A percentile compares a stretch with the other conserved stretches of the same genome.
phyloP scores from a whole-genome alignment of 2,329 filamentous ascomycete genomes.

The Exophiala aquamarina region DNA sequence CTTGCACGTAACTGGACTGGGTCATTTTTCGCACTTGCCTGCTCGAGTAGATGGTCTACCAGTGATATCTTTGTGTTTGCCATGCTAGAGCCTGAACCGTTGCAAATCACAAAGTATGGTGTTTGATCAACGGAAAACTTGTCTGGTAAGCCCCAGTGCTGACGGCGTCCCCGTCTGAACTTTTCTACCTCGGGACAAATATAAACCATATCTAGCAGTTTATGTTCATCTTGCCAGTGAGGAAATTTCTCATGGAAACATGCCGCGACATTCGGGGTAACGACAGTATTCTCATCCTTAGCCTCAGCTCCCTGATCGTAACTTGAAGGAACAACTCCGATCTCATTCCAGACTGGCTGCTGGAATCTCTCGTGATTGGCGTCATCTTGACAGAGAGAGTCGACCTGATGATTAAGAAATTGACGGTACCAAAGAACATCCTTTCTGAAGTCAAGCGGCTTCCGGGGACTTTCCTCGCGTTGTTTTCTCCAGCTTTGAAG shows the following conservation, averaged over 20 bases:
- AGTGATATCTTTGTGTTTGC: background rate
- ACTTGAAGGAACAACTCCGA: slow-evolving; percentile 38
- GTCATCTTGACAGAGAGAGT: slow-evolving; percentile 48
- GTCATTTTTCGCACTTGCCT: slow-evolving; percentile 5
- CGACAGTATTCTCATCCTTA: slow-evolving; percentile 52
- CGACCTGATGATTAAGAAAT: slow-evolving; percentile 66
- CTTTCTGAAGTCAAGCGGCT: too few relatives aligned
- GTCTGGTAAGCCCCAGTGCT: slow-evolving; percentile 5
- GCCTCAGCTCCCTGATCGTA: slow-evolving; percentile 34
- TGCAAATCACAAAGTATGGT: too few relatives aligned
- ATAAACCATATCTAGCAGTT: slow-evolving; percentile 45
- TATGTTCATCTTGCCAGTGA: slow-evolving; percentile 45
- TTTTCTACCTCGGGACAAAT: slow-evolving; percentile 44
- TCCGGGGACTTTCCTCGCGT: too few relatives aligned
- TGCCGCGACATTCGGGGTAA: slow-evolving; percentile 67
- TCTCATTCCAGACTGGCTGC: slow-evolving; percentile 58
- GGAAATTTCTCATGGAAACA: slow-evolving; percentile 51
- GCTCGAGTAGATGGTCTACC: slow-evolving; percentile 14
- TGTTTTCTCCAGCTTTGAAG: too few relatives aligned
- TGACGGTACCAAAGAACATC: slow-evolving; percentile 45
- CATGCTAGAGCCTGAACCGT: too few relatives aligned
- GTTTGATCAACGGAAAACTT: too few relatives aligned
- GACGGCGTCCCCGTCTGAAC: slow-evolving; percentile 3
- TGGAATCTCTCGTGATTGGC: slow-evolving; percentile 12
- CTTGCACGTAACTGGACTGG: background rate